Evolutionary conservation across 2,329 filamentous ascomycete species (phyloP).

Genomic region (Diaporthe vexans): DNA sequence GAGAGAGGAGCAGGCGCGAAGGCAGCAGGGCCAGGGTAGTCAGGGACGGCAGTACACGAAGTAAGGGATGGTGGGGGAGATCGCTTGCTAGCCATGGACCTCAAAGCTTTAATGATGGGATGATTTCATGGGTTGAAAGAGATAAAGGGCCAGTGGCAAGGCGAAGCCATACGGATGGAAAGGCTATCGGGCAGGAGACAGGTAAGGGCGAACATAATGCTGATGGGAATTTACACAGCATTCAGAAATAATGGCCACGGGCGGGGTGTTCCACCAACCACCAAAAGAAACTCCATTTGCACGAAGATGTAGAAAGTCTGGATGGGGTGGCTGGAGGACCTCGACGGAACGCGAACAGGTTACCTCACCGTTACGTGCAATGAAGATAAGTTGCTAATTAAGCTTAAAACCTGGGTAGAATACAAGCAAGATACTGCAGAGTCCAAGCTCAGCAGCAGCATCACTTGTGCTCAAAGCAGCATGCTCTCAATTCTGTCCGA

Average conservation of each 20-base stretch:
- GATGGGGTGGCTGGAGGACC: background rate
- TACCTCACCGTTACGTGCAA: background rate
- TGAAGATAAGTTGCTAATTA: background rate
- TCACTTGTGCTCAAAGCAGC: background rate
- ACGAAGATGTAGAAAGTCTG: background rate
- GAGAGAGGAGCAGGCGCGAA: constrained; percentile 11
- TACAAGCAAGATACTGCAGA: background rate
- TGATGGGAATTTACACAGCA: background rate
- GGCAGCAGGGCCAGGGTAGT: constrained; percentile 6
- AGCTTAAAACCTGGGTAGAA: background rate
- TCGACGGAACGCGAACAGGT: background rate
- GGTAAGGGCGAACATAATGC: background rate
- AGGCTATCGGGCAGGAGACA: background rate
- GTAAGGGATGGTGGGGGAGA: background rate
- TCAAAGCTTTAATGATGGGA: constrained; percentile 16
- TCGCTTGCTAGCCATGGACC: background rate
- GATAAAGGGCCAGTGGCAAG: background rate
- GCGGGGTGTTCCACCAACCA: background rate
- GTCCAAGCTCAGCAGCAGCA: background rate
- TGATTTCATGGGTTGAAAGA: background rate
- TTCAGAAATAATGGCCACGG: background rate
- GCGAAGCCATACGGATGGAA: too few relatives aligned
- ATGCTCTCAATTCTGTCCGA: background rate
- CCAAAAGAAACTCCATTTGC: background rate
- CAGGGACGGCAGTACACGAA: constrained; percentile 26